phyloP scores from a whole-genome alignment of 176 grass and related monocot genomes.

The Paspalum vaginatum region DNA sequence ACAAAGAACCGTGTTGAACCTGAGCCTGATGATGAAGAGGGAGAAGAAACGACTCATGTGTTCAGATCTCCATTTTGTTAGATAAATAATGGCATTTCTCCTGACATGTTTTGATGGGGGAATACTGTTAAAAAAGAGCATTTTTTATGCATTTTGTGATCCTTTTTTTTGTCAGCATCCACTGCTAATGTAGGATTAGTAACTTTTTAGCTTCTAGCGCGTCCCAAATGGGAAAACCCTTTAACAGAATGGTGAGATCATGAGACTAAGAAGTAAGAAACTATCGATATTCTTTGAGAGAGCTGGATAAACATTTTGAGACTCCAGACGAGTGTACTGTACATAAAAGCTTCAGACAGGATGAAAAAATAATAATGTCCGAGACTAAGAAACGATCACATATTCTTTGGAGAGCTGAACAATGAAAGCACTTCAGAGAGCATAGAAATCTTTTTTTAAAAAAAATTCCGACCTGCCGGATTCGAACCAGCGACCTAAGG shows the following conservation, averaged over 20 bases:
- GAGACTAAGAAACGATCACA: too few species aligned
- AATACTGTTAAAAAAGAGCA: background rate
- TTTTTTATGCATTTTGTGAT: background rate
- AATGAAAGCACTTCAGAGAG: too few species aligned
- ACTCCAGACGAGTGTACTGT: too few species aligned
- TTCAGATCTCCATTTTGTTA: background rate
- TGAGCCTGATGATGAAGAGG: background rate
- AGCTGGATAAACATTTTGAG: too few species aligned
- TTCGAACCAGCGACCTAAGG: constrained; percentile 99
- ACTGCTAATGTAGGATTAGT: background rate
- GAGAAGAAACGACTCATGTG: background rate
- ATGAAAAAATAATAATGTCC: too few species aligned
- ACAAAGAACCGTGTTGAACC: too few species aligned
- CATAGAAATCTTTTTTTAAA: too few species aligned
- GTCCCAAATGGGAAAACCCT: background rate
- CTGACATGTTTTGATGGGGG: background rate
- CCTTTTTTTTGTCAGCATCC: background rate
- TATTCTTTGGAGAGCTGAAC: too few species aligned
- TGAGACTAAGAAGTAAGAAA: background rate
- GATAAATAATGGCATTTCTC: constrained; percentile 19
- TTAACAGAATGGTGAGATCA: background rate
- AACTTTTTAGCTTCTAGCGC: background rate
- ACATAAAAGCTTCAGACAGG: too few species aligned
- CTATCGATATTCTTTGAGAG: too few species aligned
- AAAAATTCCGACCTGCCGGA: constrained; percentile 23